A percentile compares a stretch with the other conserved stretches of the same genome.
Evolutionary conservation across 2,329 filamentous ascomycete species (phyloP).

Genomic region (Fusarium humuli): DNA sequence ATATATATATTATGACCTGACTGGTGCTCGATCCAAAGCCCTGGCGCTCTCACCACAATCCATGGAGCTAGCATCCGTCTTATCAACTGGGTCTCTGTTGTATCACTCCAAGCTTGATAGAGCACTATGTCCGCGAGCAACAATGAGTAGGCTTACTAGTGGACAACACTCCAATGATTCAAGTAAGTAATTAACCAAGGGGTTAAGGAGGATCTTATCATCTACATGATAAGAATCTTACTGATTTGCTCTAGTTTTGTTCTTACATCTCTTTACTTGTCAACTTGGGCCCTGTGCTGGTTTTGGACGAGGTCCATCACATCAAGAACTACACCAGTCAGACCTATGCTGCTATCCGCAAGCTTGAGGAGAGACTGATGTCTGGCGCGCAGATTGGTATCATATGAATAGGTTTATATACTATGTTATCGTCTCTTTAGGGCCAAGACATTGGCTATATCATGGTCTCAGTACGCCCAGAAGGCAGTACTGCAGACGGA

Average conservation of each 20-base stretch:
- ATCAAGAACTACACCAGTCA: background rate
- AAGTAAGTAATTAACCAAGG: background rate
- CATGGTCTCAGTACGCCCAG: background rate
- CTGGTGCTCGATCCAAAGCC: background rate
- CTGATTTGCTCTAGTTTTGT: background rate
- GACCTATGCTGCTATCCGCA: background rate
- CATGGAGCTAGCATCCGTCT: background rate
- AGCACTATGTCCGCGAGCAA: background rate
- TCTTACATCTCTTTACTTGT: background rate
- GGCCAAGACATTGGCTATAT: background rate
- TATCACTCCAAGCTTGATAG: background rate
- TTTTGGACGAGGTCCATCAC: background rate
- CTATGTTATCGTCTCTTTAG: background rate
- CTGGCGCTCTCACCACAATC: background rate
- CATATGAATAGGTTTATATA: background rate
- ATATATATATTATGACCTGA: background rate
- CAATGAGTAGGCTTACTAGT: background rate
- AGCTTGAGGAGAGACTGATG: background rate
- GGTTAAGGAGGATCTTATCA: rapidly evolving
- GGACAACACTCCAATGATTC: background rate
- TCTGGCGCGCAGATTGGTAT: background rate
- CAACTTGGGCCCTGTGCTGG: background rate
- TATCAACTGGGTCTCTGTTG: background rate
- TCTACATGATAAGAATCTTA: background rate
- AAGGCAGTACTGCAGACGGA: background rate